Evolutionary conservation across 2,329 filamentous ascomycete genomes (phyloP), one percentile per base, ranked within the genome.

Genomic region (Didymella lethalis): DNA sequence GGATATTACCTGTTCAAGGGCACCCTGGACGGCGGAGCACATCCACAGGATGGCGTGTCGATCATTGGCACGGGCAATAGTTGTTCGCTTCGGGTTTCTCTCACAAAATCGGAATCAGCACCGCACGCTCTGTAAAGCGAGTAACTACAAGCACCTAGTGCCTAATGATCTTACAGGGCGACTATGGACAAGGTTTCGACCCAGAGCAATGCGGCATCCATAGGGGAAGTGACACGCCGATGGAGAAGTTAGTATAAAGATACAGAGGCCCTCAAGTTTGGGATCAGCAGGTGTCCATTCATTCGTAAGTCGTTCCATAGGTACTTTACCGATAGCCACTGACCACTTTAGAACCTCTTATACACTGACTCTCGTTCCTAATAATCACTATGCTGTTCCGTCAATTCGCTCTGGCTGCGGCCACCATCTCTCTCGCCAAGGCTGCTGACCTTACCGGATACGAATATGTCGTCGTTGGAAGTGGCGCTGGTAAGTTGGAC

Each of bases 381-480:
- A 47, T 63, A 57, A 64, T 47, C 34, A 46, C 25, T 26, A 73
- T 73, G 70, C 53, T 69, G 54, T 64, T 72, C 58, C 62, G 56
- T 43, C 62, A 62, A 23, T 48, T 71, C 14, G 59, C 68, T 31
- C 57, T 64, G 41, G 63, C 59, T 36, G 57, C 69, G 36, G 64
- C 67, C 31, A 62, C 68, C 20, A 43, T 62, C 32, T 65, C 69
- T 16, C 59, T 73, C 29, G 70, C 64, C 31, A 62, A 41, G 40
- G 72, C 70, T 44, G 70, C 67, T 23, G 64, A 75, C 40, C 68
- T 75, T 11, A 72, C 68, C 4, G 72, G 68, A 12, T 89, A 89
- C 67, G 86, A 89, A 60, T 89, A 87, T 74, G 79, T 89, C 28
- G 81, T 89, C 10, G 85, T 88, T 36, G 86, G 86, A 11, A 86